Evolutionary conservation across 2,329 filamentous ascomycete genomes (phyloP), one percentile per base, ranked within the genome.

Genomic region (Pseudogymnoascus sp.): DNA sequence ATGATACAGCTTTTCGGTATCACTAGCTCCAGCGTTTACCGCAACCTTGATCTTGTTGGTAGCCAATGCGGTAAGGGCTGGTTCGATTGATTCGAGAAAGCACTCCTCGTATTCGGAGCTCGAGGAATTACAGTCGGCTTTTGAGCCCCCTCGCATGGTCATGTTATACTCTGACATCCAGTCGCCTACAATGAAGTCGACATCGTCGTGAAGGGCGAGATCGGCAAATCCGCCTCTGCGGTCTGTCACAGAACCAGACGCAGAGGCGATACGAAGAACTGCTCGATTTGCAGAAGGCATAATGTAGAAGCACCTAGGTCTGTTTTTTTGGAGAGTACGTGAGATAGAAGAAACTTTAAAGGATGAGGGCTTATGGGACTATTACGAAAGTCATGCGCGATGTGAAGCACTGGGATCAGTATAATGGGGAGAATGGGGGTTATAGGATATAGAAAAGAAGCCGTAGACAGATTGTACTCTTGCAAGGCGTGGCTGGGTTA

Each of bases 11-110:
- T 75, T 78, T 63, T 76, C 73, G 0, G 81, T 80, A 66, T 84
- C 80, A n/a, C 79, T 74, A 2, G 78, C 80, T 2, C 82, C 82
- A 3, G 81, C 82, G 69, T 84, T 84, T 47, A 82, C 74, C 35
- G 81, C 75, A 13, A 83, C 75, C 65, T 80, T 81, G 70, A 83
- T 82, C 0, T 74, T 68, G 63, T 80, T 76, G 60, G 77, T 71
- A 1, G 76, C 75, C 24, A 84, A 74, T 5, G 80, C 69, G 3
- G 79, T 72, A 3, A 84, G 47, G 11, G 67, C 68, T 2, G 67
- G 67, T 10, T 59, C 61, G 8, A 69, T 31, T 11, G 67, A 65
- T 62, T 68, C 66, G 26, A 69, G 63, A 33, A 56, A 56, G 24
- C 24, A 29, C 24, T 29, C 24, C 50, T 56, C 50, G 5, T 31